Percentiles rank a stretch among this genome's conserved stretches.
Evolutionary conservation across 2,329 filamentous ascomycete species (phyloP).

Genomic region (Dothistroma septosporum): DNA sequence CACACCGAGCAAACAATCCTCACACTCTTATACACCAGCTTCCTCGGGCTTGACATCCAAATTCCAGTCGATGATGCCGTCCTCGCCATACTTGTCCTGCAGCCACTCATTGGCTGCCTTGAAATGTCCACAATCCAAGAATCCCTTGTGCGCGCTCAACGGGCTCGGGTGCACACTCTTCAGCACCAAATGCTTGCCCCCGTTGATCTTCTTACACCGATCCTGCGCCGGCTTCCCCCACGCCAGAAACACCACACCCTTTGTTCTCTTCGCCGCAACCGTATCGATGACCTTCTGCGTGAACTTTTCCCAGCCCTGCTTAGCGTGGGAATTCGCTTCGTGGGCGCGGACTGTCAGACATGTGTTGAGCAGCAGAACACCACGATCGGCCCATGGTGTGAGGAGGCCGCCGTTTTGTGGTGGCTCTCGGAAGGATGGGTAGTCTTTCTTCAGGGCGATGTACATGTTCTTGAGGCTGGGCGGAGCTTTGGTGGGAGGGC

Average conservation of each 20-base stretch:
- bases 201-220: slow-evolving; percentile 69
- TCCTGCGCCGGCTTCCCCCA: slow-evolving; percentile 86
- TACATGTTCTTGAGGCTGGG: slow-evolving; percentile 94
- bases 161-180: slow-evolving; percentile 89
- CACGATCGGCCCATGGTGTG: slow-evolving; percentile 89
- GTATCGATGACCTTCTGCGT: slow-evolving; percentile 89
- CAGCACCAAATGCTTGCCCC: slow-evolving; percentile 72
- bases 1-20: neutral
- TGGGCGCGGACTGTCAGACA: slow-evolving; percentile 90
- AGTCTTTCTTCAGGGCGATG: slow-evolving; percentile 80
- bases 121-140: slow-evolving; percentile 69
- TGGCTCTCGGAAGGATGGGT: slow-evolving; percentile 70
- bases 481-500: slow-evolving; percentile 79
- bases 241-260: slow-evolving; percentile 88
- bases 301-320: slow-evolving; percentile 87
- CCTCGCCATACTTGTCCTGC: slow-evolving; percentile 68
- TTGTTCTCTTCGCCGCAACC: slow-evolving; percentile 69
- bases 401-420: slow-evolving; percentile 76
- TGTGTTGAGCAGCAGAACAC: slow-evolving; percentile 90
- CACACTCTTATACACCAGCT: slow-evolving; percentile 34
- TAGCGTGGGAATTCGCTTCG: slow-evolving; percentile 78
- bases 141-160: slow-evolving; percentile 77
- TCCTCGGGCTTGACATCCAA: slow-evolving; percentile 47
- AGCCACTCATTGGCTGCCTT: slow-evolving; percentile 83
- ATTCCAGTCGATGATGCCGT: slow-evolving; percentile 77